Evolutionary conservation across 495 filamentous ascomycete genomes (phyloP).

Genomic region (Polyplosphaeria fusca): DNA sequence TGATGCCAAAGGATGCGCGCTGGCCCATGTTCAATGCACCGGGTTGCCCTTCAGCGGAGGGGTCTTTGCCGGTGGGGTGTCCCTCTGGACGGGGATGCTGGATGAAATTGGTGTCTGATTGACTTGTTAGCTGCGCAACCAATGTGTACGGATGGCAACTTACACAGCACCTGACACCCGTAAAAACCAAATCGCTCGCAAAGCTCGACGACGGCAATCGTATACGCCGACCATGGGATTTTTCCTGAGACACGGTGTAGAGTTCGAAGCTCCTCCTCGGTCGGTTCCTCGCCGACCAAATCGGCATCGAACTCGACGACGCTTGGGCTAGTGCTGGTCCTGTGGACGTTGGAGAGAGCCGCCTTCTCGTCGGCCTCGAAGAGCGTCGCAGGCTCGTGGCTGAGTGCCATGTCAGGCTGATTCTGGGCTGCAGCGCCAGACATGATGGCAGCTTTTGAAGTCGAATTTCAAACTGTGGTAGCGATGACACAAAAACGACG

Average conservation of each 20-base stretch:
- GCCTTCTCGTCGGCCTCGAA: constrained; percentile 26
- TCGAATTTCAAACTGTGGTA: not conserved
- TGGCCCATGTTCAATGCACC: constrained; percentile 70
- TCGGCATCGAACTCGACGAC: constrained; percentile 22
- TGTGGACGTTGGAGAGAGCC: not conserved
- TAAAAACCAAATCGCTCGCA: constrained; percentile 81
- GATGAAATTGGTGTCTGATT: constrained; percentile 57
- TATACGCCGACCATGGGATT: constrained; percentile 63
- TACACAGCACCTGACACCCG: constrained; percentile 69
- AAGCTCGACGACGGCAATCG: constrained; percentile 70
- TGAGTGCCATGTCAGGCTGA: constrained; percentile 18
- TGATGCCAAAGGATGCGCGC: constrained; percentile 62
- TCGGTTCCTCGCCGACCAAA: constrained; percentile 46
- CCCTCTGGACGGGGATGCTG: constrained; percentile 60
- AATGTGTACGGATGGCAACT: not conserved
- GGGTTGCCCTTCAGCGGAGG: constrained; percentile 46
- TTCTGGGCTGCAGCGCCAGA: constrained; percentile 21
- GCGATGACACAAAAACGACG: not conserved
- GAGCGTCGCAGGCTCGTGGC: constrained; percentile 22
- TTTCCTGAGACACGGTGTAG: constrained; percentile 63
- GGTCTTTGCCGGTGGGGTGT: constrained; percentile 57
- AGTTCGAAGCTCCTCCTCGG: constrained; percentile 57
- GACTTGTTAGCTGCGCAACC: not conserved
- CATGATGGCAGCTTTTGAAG: constrained; percentile 9
- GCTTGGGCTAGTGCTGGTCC: constrained; percentile 5